Evolutionary conservation across 2,329 filamentous ascomycete species (phyloP), one percentile per base, ranked within the genome.

Genomic region (Diplodia scrobiculata): DNA sequence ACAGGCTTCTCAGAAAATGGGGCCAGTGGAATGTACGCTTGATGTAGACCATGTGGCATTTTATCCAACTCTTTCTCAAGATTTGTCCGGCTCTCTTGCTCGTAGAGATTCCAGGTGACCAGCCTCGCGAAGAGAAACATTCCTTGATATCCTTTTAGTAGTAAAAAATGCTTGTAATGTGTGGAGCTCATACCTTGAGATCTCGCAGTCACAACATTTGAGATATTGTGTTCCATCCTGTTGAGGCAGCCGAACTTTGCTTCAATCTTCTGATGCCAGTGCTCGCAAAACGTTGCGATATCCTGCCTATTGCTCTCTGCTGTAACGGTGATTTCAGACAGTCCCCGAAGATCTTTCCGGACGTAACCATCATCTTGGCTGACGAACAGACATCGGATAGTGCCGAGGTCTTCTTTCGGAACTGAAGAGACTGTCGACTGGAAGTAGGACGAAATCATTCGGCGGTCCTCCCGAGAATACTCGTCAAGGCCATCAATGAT

Each of bases 401-500:
- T 70, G 70, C 27, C 74, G 69, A 21, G 70, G 68, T 68, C 59
- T 65, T 67, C 7, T 65, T 60, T 10, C 62, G 65, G n/a, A 65
- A 68, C 32, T 52, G 66, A 36, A 6, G 68, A 55, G 5, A 76
- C 70, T 1, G 74, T n/a, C 0, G 52, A 17, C 7, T 36, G 67
- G 41, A 79, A 71, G 63, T 75, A 79, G 0, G 67, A 7, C 0
- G 76, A 47, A 0, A 78, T 69, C n/a, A 71, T 68, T 27, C 69
- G 71, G 10, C 73, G 67, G 14, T 80, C 74, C 0, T 60, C 32
- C 3, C 58, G n/a, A 0, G 73, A 67, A 60, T 78, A 80, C 66
- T 82, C 80, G 58, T 82, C 80, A 14, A 82, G 67, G 0, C 81
- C 80, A 67, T 83, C 81, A n/a, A 83, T 71, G 6, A 83, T 68